Evolutionary conservation across 345 rosid genomes (phyloP).

Genomic region (Pistacia integerrima): DNA sequence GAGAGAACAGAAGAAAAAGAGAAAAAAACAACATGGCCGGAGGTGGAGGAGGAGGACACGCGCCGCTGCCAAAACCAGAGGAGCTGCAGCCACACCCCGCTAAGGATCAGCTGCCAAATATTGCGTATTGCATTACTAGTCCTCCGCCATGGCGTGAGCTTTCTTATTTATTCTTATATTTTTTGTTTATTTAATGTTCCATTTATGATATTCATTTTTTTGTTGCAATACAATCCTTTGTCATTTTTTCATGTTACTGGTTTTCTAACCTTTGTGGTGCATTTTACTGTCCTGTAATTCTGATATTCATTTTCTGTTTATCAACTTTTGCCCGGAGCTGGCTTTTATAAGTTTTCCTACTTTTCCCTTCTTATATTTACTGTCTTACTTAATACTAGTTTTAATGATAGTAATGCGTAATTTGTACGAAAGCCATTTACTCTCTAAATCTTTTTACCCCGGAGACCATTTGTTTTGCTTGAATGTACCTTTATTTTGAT

Average conservation of each 20-base stretch:
- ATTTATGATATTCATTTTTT: background rate
- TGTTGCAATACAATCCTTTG: background rate
- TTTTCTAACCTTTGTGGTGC: background rate
- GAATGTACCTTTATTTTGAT: background rate
- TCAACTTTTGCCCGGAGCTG: background rate
- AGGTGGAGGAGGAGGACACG: constrained; percentile 52
- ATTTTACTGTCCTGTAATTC: background rate
- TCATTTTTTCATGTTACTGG: background rate
- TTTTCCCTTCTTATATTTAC: constrained; percentile 1
- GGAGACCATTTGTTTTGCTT: background rate
- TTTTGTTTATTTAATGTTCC: background rate
- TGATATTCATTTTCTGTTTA: constrained; percentile 13
- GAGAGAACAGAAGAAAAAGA: constrained; percentile 9
- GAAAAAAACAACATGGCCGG: constrained; percentile 45
- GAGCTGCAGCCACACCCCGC: constrained; percentile 91
- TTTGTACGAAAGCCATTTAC: background rate
- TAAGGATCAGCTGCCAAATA: constrained; percentile 79
- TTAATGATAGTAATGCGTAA: background rate
- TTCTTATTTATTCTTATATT: background rate
- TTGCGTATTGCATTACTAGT: constrained; percentile 87
- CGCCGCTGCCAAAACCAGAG: constrained; percentile 81
- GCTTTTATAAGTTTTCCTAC: background rate
- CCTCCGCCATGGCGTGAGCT: constrained; percentile 99
- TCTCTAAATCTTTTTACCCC: background rate
- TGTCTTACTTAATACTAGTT: background rate